Conservation (phyloP, 192 early-diverging fungal species). For the Coemansia sp. region DNA sequence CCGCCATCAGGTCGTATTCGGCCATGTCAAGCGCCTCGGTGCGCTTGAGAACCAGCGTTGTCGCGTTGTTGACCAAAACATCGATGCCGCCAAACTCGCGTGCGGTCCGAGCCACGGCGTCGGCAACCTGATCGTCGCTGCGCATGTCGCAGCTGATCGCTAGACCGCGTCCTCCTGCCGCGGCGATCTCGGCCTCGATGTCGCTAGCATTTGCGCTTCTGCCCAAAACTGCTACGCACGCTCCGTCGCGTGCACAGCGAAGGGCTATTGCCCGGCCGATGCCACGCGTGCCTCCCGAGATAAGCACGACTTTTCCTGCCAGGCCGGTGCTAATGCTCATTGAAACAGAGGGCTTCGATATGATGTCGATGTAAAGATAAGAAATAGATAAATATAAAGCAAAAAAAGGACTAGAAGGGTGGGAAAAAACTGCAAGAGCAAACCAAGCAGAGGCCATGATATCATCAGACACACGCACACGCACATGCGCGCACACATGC, state of each 20-base stretch:
- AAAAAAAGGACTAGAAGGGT: neutral
- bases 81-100: slow-evolving; percentile 73
- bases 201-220: slow-evolving; percentile 58
- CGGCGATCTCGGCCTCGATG: slow-evolving; percentile 63
- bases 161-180: slow-evolving; percentile 64
- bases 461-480: too few relatives aligned
- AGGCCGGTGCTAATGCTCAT: neutral
- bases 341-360: too few relatives aligned
- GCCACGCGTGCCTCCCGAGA: slow-evolving; percentile 53
- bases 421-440: neutral
- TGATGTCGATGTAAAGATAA: too few relatives aligned
- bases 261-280: slow-evolving; percentile 54
- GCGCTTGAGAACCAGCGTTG: slow-evolving; percentile 64
- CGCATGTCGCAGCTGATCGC: slow-evolving; percentile 73
- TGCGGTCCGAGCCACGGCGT: slow-evolving; percentile 59
- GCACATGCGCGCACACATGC: too few relatives aligned
- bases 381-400: neutral
- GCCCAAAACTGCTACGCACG: slow-evolving; percentile 54
- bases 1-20: slow-evolving; percentile 64
- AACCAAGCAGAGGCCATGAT: too few relatives aligned
- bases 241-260: slow-evolving; percentile 43
- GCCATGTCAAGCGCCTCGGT: slow-evolving; percentile 52
- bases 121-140: slow-evolving; percentile 63
- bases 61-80: slow-evolving; percentile 72
- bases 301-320: slow-evolving; percentile 43